Percentiles rank a stretch among this genome's conserved stretches.
Evolutionary conservation across 2,329 filamentous ascomycete species (phyloP).

Genomic region (Cordyceps militaris): DNA sequence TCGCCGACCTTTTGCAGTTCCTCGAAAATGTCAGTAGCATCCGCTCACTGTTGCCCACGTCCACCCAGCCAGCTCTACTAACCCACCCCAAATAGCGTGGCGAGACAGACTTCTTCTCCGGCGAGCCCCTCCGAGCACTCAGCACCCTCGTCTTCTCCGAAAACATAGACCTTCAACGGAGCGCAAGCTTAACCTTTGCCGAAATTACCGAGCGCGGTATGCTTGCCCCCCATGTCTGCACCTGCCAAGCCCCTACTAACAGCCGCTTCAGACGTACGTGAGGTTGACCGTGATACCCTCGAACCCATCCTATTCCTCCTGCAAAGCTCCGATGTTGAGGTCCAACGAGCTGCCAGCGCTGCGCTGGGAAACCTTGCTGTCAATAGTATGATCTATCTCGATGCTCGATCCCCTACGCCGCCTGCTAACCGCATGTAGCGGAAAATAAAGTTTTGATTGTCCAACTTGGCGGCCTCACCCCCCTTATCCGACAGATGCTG

Average conservation of each 20-base stretch:
- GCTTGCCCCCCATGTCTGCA: slow-evolving; percentile 19
- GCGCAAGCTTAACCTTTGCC: slow-evolving; percentile 95
- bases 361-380: slow-evolving; percentile 94
- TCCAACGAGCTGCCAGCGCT: slow-evolving; percentile 92
- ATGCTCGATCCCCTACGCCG: neutral
- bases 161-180: slow-evolving; percentile 95
- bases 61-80: neutral
- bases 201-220: slow-evolving; percentile 97
- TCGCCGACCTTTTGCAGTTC: slow-evolving; percentile 90
- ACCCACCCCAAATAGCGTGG: slow-evolving; percentile 56
- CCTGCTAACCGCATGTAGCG: slow-evolving; percentile 52
- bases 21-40: slow-evolving; percentile 75
- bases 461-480: slow-evolving; percentile 78
- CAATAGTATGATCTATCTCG: slow-evolving; percentile 63
- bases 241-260: slow-evolving; percentile 15
- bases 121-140: slow-evolving; percentile 85
- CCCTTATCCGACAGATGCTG: slow-evolving; percentile 96
- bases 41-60: neutral
- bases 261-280: slow-evolving; percentile 71
- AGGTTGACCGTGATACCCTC: slow-evolving; percentile 90
- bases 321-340: slow-evolving; percentile 92
- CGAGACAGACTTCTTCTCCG: slow-evolving; percentile 97
- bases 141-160: slow-evolving; percentile 97
- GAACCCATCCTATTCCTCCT: slow-evolving; percentile 93
- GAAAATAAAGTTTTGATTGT: slow-evolving; percentile 98